Percentiles rank a stretch among this genome's conserved stretches.
phyloP scores from a whole-genome alignment of 2,329 filamentous ascomycete genomes.

The Colletotrichum sp. region DNA sequence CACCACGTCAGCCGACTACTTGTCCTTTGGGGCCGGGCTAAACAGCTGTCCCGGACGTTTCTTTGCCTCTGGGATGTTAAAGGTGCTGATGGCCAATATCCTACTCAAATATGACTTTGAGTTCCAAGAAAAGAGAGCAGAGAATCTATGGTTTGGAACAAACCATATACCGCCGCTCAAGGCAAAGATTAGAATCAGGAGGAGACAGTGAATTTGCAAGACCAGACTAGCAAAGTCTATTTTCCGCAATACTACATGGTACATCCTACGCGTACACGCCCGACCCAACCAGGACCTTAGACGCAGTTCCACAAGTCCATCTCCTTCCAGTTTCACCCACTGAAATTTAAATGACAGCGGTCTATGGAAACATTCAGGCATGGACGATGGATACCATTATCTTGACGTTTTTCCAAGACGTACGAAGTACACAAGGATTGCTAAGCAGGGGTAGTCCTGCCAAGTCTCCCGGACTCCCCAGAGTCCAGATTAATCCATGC shows the following conservation, averaged over 20 bases:
- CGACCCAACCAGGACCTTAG: not conserved
- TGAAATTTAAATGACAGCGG: not conserved
- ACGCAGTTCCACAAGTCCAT: not conserved
- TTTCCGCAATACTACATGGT: not conserved
- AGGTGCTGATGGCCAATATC: not conserved
- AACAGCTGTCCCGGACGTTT: not conserved
- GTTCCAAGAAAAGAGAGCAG: not conserved
- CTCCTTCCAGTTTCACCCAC: not conserved
- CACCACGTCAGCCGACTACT: constrained; percentile 34
- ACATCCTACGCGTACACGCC: not conserved
- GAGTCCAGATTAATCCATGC: not conserved
- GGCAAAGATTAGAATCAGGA: not conserved
- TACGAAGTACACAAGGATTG: not conserved
- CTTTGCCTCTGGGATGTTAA: not conserved
- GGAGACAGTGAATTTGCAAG: not conserved
- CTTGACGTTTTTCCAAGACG: not conserved
- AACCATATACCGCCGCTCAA: not conserved
- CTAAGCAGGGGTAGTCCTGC: not conserved
- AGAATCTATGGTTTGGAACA: not conserved
- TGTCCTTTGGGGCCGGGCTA: constrained; percentile 36
- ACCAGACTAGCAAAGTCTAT: not conserved
- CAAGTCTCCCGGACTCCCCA: not conserved
- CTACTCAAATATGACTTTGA: not conserved
- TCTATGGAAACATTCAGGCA: not conserved
- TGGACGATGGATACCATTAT: not conserved